Evolutionary conservation across 1,139 yeast species (phyloP), one percentile per base, ranked within the genome.

Genomic region (Diutina ranongensis): DNA sequence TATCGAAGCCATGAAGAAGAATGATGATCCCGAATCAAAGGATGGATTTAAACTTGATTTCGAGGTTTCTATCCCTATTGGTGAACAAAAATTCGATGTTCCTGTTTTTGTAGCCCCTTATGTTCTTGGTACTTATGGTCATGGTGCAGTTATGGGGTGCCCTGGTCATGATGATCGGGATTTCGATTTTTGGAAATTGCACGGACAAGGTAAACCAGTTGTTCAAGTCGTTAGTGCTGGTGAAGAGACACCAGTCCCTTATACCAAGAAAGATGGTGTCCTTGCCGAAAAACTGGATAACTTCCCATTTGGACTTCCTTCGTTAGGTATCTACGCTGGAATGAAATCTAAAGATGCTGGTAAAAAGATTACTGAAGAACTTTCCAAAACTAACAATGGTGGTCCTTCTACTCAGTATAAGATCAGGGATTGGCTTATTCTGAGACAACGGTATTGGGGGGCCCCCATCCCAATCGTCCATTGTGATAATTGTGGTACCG

Each of bases 401-500:
- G 53, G 62, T 1, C 51, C 56, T 5, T 68, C 75, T 2, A 72
- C 72, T 0, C 83, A 81, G 50, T 82, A 72, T 56, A 74, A 80
- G 54, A 66, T 92, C 32, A 72, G 96, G 53, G 98, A 92, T 58
- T 92, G 98, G 98, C 71, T 92, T 34, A 83, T 92, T 40, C 82
- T 94, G 57, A 76, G 98, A 55, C 98, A 92, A 63, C 68, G 98
- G 49, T 92, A 84, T 60, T 92, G 98, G 98, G 98, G 98, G 27
- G 94, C 97, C 0, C 98, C 98, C 2, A 92, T 92, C 48, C 98
- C 98, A 2, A 86, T 92, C 34, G 68, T 92, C 21, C 94, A 92
- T 55, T 92, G 98, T 64, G 72, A 72, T 8, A 54, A 62, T 4
- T 92, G 98, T 69, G 98, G 98, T 1, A 66, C 81, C 0, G 95